Base-by-base conservation (phyloP, 2,329 filamentous ascomycete species). In the Colletotrichum noveboracense region DNA sequence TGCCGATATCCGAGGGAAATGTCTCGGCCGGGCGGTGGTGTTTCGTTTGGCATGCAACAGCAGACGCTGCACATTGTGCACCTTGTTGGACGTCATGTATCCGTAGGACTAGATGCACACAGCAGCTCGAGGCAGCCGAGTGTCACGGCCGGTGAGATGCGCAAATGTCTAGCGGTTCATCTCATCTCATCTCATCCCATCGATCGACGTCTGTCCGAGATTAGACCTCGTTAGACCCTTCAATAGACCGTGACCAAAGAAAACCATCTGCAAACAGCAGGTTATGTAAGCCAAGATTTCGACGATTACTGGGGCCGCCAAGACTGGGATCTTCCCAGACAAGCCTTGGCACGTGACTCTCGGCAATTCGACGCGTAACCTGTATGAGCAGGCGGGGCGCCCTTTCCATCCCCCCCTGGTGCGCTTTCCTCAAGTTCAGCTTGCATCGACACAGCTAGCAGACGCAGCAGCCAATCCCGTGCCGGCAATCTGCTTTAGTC, bases 331-430 rank as follows among this genome's bases (percentile, higher is more conserved):
- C 18, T 30, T 16, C 36, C 36, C 26, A 52, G 34, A 60, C 70
- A 55, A 55, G 74, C 18, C 70, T 73, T 76, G 70, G 70, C 74
- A 74, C 74, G 74, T 76, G 74, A 76, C 65, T 58, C 21, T 73
- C 64, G 62, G 70, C 64, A 68, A 34, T 64, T 58, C n/a, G 70
- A 76, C 70, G 74, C 74, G 74, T 76, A 74, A 61, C 64, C 56
- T 24, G 34, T 56, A 13, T 62, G 60, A 64, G 21, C n/a, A 32
- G 60, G 28, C n/a, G 58, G 26, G 1, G 24, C 26, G 28, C 30
- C 28, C 18, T 48, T 38, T 2, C 36, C 14, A 3, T 16, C 26
- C 56, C 4, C 24, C 24, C 30, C 28, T 52, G 43, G 43, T 52
- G 26, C 43, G 36, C 43, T 13, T 48, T 48, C 43, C 43, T 21